Evolutionary conservation across 257 asterid genomes (phyloP).

Genomic region (Solanum lycopersicoides): DNA sequence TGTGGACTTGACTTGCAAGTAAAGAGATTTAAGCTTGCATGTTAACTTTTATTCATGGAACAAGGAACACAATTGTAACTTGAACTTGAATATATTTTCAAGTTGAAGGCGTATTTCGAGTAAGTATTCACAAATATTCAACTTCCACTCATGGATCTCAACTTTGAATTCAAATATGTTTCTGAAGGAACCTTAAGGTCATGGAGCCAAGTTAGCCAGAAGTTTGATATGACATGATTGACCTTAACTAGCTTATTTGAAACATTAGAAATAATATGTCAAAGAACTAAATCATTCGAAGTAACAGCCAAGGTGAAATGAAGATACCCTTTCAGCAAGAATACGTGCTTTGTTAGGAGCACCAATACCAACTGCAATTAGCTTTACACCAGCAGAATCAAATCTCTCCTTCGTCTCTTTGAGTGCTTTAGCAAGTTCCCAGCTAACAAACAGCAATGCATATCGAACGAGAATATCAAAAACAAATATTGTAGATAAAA

Average conservation of each 20-base stretch:
- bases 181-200: background rate
- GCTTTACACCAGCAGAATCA: conserved; percentile 73
- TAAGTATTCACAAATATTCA: background rate
- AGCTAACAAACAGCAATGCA: conserved; percentile 42
- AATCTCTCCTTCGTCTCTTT: conserved; percentile 56
- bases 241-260: background rate
- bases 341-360: conserved; percentile 77
- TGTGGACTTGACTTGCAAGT: background rate
- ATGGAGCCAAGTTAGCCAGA: background rate
- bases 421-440: conserved; percentile 82
- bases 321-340: conserved; percentile 66
- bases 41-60: no score
- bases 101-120: background rate
- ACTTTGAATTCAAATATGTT: background rate
- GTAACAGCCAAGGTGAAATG: background rate
- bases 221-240: background rate
- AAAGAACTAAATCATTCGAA: background rate
- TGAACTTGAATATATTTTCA: background rate
- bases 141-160: background rate
- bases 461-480: background rate
- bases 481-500: background rate
- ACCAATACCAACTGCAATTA: conserved; percentile 86
- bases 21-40: background rate
- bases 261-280: background rate
- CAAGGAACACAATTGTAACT: background rate